Evolutionary conservation across 177 flowering plant species (phyloP).

Genomic region (Telopea speciosissima): DNA sequence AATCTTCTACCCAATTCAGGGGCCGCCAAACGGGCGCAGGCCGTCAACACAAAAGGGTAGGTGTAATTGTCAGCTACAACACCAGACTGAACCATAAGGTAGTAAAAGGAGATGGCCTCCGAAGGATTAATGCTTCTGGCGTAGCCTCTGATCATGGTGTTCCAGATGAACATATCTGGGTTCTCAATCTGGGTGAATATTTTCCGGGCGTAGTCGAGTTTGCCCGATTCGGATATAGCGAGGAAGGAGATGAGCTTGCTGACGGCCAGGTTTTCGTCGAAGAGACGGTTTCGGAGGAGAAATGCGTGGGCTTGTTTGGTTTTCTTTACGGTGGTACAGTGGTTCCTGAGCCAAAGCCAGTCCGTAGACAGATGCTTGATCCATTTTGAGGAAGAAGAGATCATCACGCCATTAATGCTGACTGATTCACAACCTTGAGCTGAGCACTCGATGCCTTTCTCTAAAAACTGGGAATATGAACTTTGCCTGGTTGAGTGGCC

Average conservation of each 20-base stretch:
- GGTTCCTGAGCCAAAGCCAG: slow-evolving; percentile 15
- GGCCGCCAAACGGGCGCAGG: slow-evolving; percentile 4
- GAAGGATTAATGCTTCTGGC: slow-evolving; percentile 5
- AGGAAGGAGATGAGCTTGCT: slow-evolving; percentile 17
- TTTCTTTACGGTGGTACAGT: slow-evolving; percentile 16
- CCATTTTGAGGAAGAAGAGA: slow-evolving; percentile 2
- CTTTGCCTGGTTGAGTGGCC: too few relatives aligned
- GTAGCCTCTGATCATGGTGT: slow-evolving; percentile 21
- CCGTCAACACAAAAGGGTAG: slow-evolving; percentile 13
- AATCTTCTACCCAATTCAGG: slow-evolving; percentile 8
- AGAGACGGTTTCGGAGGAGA: slow-evolving; percentile 16
- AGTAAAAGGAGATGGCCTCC: slow-evolving; percentile 7
- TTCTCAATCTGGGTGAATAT: slow-evolving; percentile 14
- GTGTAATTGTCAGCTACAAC: slow-evolving; percentile 18
- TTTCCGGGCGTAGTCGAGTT: slow-evolving; percentile 14
- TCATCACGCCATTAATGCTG: slow-evolving; percentile 1
- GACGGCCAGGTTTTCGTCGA: slow-evolving; percentile 7
- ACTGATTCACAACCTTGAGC: not conserved
- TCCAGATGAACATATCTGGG: slow-evolving; percentile 22
- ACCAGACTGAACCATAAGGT: slow-evolving; percentile 5
- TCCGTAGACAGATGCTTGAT: slow-evolving; percentile 3
- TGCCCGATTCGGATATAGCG: slow-evolving; percentile 5
- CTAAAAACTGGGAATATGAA: too few relatives aligned
- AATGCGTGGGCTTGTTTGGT: slow-evolving; percentile 21
- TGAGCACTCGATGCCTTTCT: too few relatives aligned